These are phyloP conservation scores for Candida tropicalis DNA, from an alignment of 1,139 yeast species.

Conservation along the genomic window DNA sequence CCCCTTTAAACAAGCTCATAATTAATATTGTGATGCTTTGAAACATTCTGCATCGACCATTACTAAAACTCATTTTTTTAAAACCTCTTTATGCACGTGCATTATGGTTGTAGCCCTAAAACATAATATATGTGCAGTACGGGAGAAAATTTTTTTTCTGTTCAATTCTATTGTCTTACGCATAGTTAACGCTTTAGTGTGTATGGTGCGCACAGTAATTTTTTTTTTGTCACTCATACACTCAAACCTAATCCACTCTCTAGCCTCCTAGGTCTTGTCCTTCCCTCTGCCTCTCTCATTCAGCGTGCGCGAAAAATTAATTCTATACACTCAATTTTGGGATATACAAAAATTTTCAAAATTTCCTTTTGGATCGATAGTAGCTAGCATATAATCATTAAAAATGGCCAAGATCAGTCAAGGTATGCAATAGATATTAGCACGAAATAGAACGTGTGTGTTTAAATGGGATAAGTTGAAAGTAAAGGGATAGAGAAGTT, in stretches of 20 bases:
- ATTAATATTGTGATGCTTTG: no score
- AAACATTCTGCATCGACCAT: no score
- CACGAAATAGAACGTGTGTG: not conserved
- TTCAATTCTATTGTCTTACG: no score
- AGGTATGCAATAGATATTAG: constrained; percentile 38
- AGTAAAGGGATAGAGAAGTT: no score
- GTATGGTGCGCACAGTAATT: not conserved
- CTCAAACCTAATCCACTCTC: no score
- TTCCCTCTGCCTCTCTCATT: not conserved
- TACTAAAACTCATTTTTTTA: no score
- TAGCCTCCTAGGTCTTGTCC: no score
- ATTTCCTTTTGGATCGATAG: constrained; percentile 12
- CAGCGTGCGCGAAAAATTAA: constrained; percentile 9
- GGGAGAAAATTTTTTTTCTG: not conserved
- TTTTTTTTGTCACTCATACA: constrained; percentile 4
- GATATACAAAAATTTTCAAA: constrained; percentile 9
- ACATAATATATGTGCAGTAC: constrained; percentile 8
- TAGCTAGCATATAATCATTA: constrained; percentile 18
- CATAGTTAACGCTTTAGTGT: no score
- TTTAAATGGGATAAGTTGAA: not conserved
- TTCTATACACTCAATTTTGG: constrained; percentile 6
- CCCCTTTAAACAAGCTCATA: no score
- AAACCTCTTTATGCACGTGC: not conserved
- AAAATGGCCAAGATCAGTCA: constrained; percentile 68
- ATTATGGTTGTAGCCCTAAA: constrained; percentile 10